Conservation (phyloP, 345 rosid species). For the Eucalyptus guilfoylei region DNA sequence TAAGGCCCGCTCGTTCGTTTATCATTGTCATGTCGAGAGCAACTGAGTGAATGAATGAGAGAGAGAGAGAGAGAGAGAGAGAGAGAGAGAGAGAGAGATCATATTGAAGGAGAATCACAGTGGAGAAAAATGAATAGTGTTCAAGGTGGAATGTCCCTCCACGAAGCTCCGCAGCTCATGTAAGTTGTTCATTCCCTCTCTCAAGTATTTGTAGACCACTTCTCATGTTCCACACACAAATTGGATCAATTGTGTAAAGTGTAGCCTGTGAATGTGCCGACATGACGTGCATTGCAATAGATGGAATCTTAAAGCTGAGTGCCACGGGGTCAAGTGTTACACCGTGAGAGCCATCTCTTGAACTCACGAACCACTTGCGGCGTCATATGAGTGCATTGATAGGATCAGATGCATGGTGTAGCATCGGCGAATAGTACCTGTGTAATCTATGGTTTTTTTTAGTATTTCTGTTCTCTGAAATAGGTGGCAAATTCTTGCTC, state of each 20-base stretch:
- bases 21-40: neutral
- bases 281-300: fast-evolving
- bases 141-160: neutral
- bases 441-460: neutral
- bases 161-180: neutral
- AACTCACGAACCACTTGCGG: neutral
- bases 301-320: neutral
- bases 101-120: neutral
- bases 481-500: neutral
- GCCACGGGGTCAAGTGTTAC: neutral
- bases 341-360: neutral
- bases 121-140: neutral
- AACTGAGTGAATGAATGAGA: neutral
- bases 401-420: neutral
- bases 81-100: neutral
- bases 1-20: neutral
- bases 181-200: neutral
- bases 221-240: neutral
- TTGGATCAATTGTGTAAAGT: neutral
- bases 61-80: neutral
- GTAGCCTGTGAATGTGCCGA: neutral
- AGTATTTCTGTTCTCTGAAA: neutral
- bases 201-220: neutral
- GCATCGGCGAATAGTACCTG: neutral
- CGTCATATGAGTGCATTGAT: fast-evolving